Conservation (phyloP, 768 basidiomycete genomes). For the Kwoniella dendrophila region DNA sequence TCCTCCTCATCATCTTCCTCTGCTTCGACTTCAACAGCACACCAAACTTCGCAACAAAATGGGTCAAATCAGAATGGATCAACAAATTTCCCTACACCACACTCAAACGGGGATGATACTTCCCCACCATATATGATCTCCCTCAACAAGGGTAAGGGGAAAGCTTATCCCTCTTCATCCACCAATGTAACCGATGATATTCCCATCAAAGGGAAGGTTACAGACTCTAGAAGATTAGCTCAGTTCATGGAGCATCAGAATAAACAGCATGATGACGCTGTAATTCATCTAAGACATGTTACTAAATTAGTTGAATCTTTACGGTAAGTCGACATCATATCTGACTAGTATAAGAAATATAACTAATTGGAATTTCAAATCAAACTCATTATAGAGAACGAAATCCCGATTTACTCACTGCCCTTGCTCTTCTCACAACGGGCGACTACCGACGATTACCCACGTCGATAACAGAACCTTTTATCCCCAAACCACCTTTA, state of each 20-base stretch:
- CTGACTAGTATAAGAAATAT: neutral
- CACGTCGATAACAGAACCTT: slow-evolving; percentile 73
- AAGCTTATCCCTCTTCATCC: slow-evolving; percentile 23
- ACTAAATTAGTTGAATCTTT: slow-evolving; percentile 74
- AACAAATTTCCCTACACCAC: slow-evolving; percentile 44
- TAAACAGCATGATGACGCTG: slow-evolving; percentile 73
- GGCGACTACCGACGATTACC: slow-evolving; percentile 86
- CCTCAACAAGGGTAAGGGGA: slow-evolving; percentile 30
- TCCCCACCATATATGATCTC: slow-evolving; percentile 27
- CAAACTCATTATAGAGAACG: slow-evolving; percentile 64
- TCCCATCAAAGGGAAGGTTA: slow-evolving; percentile 36
- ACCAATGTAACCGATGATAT: neutral
- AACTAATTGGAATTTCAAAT: slow-evolving; percentile 6
- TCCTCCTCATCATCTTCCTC: slow-evolving; percentile 1
- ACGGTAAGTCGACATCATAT: slow-evolving; percentile 61
- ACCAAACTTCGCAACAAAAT: neutral
- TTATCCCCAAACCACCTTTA: slow-evolving; percentile 68
- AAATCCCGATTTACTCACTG: slow-evolving; percentile 90
- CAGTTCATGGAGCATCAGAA: slow-evolving; percentile 48
- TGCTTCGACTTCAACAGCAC: neutral
- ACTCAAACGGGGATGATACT: slow-evolving; percentile 38
- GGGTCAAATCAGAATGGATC: slow-evolving; percentile 1
- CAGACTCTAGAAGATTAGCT: slow-evolving; percentile 45
- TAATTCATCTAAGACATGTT: slow-evolving; percentile 66
- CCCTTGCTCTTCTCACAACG: slow-evolving; percentile 81